Evolutionary conservation across 495 filamentous ascomycete genomes (phyloP).

Genomic region (Lindgomyces ingoldianus): DNA sequence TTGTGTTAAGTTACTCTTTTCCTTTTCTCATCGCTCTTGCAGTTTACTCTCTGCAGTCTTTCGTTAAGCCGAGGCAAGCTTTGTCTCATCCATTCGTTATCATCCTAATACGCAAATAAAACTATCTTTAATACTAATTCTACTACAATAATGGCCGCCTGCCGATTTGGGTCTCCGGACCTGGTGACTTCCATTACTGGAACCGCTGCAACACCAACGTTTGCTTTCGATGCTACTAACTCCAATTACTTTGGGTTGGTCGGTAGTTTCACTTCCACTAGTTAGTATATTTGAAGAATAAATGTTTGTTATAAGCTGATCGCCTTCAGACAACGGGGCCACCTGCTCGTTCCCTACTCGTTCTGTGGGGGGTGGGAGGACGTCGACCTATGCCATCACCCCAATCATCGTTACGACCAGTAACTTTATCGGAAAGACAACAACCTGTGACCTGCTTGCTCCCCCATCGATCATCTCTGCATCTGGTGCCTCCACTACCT

Average conservation of each 20-base stretch:
- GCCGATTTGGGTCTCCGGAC: conserved; percentile 19
- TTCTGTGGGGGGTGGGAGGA: not conserved
- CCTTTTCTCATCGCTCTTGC: not conserved
- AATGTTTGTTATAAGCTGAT: not conserved
- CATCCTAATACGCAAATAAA: not conserved
- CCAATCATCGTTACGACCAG: conserved; percentile 26
- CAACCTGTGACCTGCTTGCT: conserved; percentile 13
- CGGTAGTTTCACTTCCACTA: conserved; percentile 14
- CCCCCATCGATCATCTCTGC: conserved; percentile 25
- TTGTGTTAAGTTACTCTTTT: not conserved
- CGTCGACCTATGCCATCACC: conserved; percentile 20
- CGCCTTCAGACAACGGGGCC: conserved; percentile 4
- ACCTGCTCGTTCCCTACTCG: conserved; percentile 27
- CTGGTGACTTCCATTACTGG: conserved; percentile 11
- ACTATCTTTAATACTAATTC: not conserved
- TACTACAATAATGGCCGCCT: conserved; percentile 15
- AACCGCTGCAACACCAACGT: conserved; percentile 6
- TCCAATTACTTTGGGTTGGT: conserved; percentile 8
- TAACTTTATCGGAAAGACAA: conserved; percentile 4
- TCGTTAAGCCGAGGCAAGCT: not conserved
- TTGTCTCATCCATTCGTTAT: not conserved
- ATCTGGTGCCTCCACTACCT: conserved; percentile 9
- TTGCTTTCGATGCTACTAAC: conserved; percentile 21
- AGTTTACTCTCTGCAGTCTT: not conserved
- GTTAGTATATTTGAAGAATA: not conserved